Percentiles rank a stretch among this genome's conserved stretches.
Conservation (phyloP, 2,329 filamentous ascomycete species). For the Aureobasidium sp. region DNA sequence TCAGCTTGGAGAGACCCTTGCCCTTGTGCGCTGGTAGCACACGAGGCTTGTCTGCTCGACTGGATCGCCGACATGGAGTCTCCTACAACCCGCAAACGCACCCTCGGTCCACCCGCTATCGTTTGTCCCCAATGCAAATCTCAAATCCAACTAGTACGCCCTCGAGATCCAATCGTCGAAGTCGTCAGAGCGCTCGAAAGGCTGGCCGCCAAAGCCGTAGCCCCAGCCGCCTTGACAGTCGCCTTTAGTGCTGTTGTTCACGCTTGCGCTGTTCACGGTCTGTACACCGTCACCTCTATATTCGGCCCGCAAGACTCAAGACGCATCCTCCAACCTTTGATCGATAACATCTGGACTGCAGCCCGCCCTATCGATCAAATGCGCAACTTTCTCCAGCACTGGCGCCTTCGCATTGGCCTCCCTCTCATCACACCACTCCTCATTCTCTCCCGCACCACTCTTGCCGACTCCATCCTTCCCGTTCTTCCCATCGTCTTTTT, state of each 20-base stretch:
- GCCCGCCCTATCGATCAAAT: slow-evolving; percentile 25
- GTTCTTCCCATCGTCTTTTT: slow-evolving; percentile 57
- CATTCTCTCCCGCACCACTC: slow-evolving; percentile 58
- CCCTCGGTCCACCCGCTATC: slow-evolving; percentile 52
- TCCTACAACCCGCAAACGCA: slow-evolving; percentile 43
- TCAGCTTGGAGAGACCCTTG: slow-evolving; percentile 80
- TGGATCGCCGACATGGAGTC: slow-evolving; percentile 90
- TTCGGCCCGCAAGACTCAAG: slow-evolving; percentile 58
- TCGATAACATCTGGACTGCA: slow-evolving; percentile 29
- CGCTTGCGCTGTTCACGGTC: slow-evolving; percentile 50
- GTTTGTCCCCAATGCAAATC: slow-evolving; percentile 86
- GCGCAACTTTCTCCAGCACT: slow-evolving; percentile 31
- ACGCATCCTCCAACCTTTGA: slow-evolving; percentile 43
- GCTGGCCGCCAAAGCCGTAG: slow-evolving; percentile 50
- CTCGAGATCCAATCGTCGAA: slow-evolving; percentile 65
- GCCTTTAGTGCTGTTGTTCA: slow-evolving; percentile 33
- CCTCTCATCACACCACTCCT: slow-evolving; percentile 62
- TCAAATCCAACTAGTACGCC: slow-evolving; percentile 68
- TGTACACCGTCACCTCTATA: slow-evolving; percentile 57
- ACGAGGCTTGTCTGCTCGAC: slow-evolving; percentile 80
- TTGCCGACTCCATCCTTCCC: slow-evolving; percentile 58
- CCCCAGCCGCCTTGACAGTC: slow-evolving; percentile 52
- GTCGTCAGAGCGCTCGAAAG: slow-evolving; percentile 54
- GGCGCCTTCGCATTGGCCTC: slow-evolving; percentile 52
- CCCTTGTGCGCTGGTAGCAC: slow-evolving; percentile 81